These are phyloP conservation scores for Lentinus polychrous DNA, from an alignment of 1,284 basidiomycete species.

Conservation along the genomic window DNA sequence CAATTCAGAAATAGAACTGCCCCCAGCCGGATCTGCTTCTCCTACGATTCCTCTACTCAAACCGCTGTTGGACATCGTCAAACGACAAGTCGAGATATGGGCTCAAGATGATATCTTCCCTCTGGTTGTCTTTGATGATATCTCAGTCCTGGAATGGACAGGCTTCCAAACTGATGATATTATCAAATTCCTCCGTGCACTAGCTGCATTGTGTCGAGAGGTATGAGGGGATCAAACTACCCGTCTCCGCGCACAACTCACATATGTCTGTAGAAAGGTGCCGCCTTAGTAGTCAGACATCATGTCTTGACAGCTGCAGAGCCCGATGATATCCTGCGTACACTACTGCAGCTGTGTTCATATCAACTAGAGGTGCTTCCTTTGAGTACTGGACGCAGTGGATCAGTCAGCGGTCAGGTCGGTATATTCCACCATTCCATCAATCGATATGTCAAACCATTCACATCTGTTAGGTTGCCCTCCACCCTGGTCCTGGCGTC, in stretches of 20 bases:
- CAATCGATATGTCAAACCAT: background rate
- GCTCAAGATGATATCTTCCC: slow-evolving; percentile 10
- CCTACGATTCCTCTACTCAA: slow-evolving; percentile 20
- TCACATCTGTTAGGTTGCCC: slow-evolving; percentile 40
- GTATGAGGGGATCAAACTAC: slow-evolving; percentile 26
- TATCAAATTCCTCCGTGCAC: slow-evolving; percentile 48
- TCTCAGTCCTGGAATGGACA: slow-evolving; percentile 61
- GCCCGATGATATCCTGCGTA: slow-evolving; percentile 50
- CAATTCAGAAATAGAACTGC: slow-evolving; percentile 16
- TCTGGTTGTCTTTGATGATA: slow-evolving; percentile 61
- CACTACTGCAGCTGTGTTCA: slow-evolving; percentile 49
- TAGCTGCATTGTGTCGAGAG: slow-evolving; percentile 47
- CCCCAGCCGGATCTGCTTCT: slow-evolving; percentile 13
- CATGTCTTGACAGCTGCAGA: slow-evolving; percentile 49
- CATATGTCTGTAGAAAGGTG: slow-evolving; percentile 34
- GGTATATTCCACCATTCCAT: slow-evolving; percentile 13
- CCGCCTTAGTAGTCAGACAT: slow-evolving; percentile 53
- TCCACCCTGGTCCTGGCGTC: slow-evolving; percentile 48
- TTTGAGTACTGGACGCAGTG: slow-evolving; percentile 64
- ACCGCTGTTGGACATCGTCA: slow-evolving; percentile 28
- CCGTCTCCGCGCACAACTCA: background rate
- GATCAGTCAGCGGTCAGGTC: slow-evolving; percentile 70
- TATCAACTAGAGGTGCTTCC: slow-evolving; percentile 66
- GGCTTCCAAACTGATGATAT: slow-evolving; percentile 46
- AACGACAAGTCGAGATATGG: slow-evolving; percentile 14